Percentiles rank a stretch among this genome's conserved stretches.
Evolutionary conservation across 1,284 basidiomycete genomes (phyloP).

Genomic region (Leccinum solheimii): DNA sequence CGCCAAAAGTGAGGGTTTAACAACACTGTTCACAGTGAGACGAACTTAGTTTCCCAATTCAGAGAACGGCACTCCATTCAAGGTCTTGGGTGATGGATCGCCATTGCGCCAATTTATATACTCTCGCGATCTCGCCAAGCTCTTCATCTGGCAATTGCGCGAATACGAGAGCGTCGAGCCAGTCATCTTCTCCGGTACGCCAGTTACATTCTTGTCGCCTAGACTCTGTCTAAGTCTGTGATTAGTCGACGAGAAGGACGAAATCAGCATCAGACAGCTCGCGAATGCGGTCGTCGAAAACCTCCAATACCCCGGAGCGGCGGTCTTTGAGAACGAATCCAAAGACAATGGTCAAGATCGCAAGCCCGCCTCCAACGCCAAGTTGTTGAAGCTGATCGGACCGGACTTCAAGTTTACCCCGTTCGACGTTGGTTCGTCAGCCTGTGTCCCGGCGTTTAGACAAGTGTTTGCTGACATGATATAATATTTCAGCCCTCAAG

Average conservation of each 20-base stretch:
- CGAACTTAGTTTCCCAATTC: constrained; percentile 6
- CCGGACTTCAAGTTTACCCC: constrained; percentile 80
- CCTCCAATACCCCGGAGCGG: constrained; percentile 53
- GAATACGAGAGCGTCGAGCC: constrained; percentile 90
- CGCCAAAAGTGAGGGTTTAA: constrained; percentile 66
- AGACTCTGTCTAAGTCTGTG: neutral
- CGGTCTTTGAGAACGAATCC: constrained; percentile 57
- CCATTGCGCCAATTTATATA: constrained; percentile 93
- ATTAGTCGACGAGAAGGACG: constrained; percentile 83
- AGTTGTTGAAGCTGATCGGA: constrained; percentile 67
- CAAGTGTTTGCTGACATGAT: neutral
- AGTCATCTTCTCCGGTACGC: constrained; percentile 80
- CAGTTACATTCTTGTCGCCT: constrained; percentile 1
- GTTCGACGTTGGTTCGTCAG: constrained; percentile 65
- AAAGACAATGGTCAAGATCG: constrained; percentile 71
- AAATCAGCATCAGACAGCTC: constrained; percentile 84
- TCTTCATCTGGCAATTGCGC: constrained; percentile 89
- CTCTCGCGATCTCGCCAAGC: constrained; percentile 87
- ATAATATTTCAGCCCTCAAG: constrained; percentile 52
- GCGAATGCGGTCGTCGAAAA: constrained; percentile 83
- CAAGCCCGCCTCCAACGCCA: constrained; percentile 91
- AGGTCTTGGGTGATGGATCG: constrained; percentile 82
- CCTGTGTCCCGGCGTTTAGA: constrained; percentile 26
- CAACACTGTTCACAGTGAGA: neutral
- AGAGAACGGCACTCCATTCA: constrained; percentile 83